Conservation (phyloP, 768 basidiomycete species). For the Cyathus striatus region DNA sequence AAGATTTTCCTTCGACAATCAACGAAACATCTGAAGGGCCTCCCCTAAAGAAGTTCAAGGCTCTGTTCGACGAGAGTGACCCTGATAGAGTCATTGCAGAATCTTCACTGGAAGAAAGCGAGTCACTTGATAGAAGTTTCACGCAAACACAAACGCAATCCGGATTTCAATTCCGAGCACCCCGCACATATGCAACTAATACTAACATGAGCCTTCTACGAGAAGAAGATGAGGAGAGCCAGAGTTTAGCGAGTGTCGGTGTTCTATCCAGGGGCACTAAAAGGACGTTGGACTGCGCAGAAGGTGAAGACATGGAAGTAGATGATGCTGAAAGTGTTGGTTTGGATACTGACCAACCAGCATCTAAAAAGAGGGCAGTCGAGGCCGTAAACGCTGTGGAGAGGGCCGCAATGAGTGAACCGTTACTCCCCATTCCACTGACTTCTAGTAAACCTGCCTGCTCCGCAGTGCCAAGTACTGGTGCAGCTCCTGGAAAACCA, state of each 20-base stretch:
- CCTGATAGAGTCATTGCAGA: conserved; percentile 28
- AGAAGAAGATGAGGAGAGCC: conserved; percentile 55
- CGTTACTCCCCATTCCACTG: neutral
- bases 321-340: conserved; percentile 6
- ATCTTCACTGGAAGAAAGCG: conserved; percentile 7
- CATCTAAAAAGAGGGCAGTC: conserved; percentile 38
- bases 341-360: conserved; percentile 5
- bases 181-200: neutral
- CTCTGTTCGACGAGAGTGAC: conserved; percentile 62
- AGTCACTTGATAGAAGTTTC: conserved; percentile 1
- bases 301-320: conserved; percentile 21
- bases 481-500: conserved; percentile 39
- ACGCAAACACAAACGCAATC: conserved; percentile 33
- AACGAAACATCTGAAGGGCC: conserved; percentile 38
- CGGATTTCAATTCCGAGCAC: conserved; percentile 6
- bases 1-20: conserved; percentile 12
- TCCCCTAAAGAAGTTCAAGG: conserved; percentile 64
- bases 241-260: neutral
- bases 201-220: conserved; percentile 26
- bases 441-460: neutral
- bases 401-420: conserved; percentile 3
- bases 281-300: conserved; percentile 33
- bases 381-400: conserved; percentile 30
- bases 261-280: conserved; percentile 13
- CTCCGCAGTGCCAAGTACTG: conserved; percentile 8